Conservation (phyloP, 2,329 filamentous ascomycete genomes). For the Microsporum ferrugineum region DNA sequence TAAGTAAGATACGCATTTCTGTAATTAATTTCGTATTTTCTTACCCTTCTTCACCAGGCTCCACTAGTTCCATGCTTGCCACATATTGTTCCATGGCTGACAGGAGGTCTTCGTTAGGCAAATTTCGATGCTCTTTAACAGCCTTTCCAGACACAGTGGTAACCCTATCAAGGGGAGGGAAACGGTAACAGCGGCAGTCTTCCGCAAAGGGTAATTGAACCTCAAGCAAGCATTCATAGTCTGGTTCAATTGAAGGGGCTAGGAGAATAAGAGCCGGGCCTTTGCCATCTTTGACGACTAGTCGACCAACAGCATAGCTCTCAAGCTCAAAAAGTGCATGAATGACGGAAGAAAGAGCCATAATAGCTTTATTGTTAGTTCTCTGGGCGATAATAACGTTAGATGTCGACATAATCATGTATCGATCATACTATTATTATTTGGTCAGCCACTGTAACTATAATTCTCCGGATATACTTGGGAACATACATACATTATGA, state of each 20-base stretch:
- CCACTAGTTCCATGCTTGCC: slow-evolving; percentile 77
- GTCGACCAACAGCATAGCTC: slow-evolving; percentile 71
- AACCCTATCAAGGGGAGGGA: slow-evolving; percentile 78
- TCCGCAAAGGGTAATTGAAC: slow-evolving; percentile 86
- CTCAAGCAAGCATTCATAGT: slow-evolving; percentile 78
- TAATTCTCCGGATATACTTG: not conserved
- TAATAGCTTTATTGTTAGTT: slow-evolving; percentile 65
- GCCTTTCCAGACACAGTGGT: slow-evolving; percentile 75
- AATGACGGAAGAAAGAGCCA: slow-evolving; percentile 80
- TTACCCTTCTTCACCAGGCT: slow-evolving; percentile 63
- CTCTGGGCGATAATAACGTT: slow-evolving; percentile 67
- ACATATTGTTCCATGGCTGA: slow-evolving; percentile 84
- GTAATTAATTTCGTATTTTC: slow-evolving; percentile 14
- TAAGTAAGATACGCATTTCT: slow-evolving; percentile 9
- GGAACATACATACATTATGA: slow-evolving; percentile 45
- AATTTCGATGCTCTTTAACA: slow-evolving; percentile 68
- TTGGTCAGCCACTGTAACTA: not conserved
- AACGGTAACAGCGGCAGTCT: slow-evolving; percentile 80
- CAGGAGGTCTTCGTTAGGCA: slow-evolving; percentile 63
- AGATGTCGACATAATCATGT: slow-evolving; percentile 71
- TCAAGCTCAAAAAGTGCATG: slow-evolving; percentile 77
- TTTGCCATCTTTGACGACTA: slow-evolving; percentile 74
- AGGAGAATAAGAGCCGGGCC: slow-evolving; percentile 67
- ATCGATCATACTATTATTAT: slow-evolving; percentile 58
- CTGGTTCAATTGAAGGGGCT: slow-evolving; percentile 64